A percentile compares a stretch with the other conserved stretches of the same genome.
phyloP scores from a whole-genome alignment of 768 basidiomycete genomes.

The Russula griseocarnosa region DNA sequence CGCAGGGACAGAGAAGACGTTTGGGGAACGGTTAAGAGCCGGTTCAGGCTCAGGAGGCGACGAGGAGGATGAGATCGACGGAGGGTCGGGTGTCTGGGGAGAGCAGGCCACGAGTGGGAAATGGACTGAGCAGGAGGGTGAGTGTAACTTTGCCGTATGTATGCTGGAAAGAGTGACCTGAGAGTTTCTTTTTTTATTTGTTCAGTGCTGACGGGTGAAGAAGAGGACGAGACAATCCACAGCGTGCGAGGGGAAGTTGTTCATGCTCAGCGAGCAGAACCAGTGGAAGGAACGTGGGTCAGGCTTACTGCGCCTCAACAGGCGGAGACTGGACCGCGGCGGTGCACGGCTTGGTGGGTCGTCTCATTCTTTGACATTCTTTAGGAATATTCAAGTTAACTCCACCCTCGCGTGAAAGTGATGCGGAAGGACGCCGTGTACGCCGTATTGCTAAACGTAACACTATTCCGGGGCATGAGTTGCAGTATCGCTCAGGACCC shows the following conservation, averaged over 20 bases:
- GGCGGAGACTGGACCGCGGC: constrained; percentile 55
- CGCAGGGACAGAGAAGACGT: constrained; percentile 33
- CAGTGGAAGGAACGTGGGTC: constrained; percentile 78
- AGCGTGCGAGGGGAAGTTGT: constrained; percentile 78
- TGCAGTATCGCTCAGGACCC: constrained; percentile 71
- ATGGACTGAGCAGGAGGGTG: constrained; percentile 67
- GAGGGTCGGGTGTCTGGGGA: constrained; percentile 42
- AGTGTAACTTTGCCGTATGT: constrained; percentile 28
- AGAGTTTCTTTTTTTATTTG: not conserved
- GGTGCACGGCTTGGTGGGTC: constrained; percentile 63
- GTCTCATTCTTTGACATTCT: constrained; percentile 3
- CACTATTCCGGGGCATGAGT: constrained; percentile 75
- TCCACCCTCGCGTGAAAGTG: constrained; percentile 41
- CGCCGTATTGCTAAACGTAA: constrained; percentile 66
- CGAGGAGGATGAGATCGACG: constrained; percentile 41
- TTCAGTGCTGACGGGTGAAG: constrained; percentile 72
- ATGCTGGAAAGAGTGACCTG: not conserved
- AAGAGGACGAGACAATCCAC: constrained; percentile 72
- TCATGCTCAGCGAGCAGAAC: constrained; percentile 50
- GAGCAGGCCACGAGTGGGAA: constrained; percentile 45
- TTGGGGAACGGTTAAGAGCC: constrained; percentile 66
- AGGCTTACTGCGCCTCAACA: constrained; percentile 67
- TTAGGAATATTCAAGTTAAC: not conserved
- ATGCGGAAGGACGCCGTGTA: constrained; percentile 86
- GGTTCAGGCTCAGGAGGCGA: constrained; percentile 45